Conservation (phyloP, 1,139 yeast species). For the Pneumocystis oryctolagi region DNA sequence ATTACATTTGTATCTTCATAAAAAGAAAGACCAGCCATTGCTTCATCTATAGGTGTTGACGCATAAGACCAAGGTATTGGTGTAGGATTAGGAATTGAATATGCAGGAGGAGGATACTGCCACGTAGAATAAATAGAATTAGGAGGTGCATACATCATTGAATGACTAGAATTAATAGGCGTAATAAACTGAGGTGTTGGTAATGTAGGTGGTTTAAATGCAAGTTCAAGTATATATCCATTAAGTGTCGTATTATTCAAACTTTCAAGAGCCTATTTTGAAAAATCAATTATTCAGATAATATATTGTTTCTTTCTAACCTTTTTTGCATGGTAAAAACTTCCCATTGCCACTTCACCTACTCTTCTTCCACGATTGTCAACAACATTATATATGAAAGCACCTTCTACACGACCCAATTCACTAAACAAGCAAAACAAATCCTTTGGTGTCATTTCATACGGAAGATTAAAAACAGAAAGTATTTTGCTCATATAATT, state of each 20-base stretch:
- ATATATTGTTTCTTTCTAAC: neutral
- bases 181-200: neutral
- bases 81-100: neutral
- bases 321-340: slow-evolving; percentile 1
- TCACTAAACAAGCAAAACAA: neutral
- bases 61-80: neutral
- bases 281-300: neutral
- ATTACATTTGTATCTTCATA: neutral
- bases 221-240: slow-evolving; percentile 2
- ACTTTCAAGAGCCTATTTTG: slow-evolving; percentile 1
- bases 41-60: neutral
- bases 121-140: neutral
- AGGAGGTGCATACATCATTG: neutral
- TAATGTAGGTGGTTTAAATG: neutral
- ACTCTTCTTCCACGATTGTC: neutral
- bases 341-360: neutral
- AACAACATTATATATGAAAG: neutral
- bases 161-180: neutral
- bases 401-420: neutral
- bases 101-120: neutral
- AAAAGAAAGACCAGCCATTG: neutral
- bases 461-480: neutral
- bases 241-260: neutral
- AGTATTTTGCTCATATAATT: slow-evolving; percentile 1
- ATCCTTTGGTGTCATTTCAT: slow-evolving; percentile 1